Base-by-base conservation (phyloP, 2,329 filamentous ascomycete genomes). In the Fusarium armeniacum region DNA sequence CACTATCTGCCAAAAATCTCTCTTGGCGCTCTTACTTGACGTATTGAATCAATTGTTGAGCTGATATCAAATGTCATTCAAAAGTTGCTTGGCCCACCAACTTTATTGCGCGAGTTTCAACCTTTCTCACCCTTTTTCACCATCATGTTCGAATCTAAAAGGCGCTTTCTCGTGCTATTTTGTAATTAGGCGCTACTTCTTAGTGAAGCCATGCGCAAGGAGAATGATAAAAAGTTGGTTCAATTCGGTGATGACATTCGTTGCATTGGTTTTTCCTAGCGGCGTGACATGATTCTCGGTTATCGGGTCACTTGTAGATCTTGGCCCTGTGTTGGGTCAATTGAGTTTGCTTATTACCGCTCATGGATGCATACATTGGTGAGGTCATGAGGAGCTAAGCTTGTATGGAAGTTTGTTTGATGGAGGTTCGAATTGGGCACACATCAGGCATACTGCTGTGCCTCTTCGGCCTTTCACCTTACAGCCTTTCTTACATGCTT, bases 121-220 rank as follows among this genome's bases (percentile, higher is more conserved):
- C 30, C 22, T 38, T 43, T 41, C 45, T 44, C 44, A 43, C 36
- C 44, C 26, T 36, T 38, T 66, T 57, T 50, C 49, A 70, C 58
- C 38, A 57, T 24, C 47, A 50, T 67, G 57, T 45, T 65, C 59
- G 57, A 74, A 75, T 74, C 69, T 75, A 69, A 75, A 68, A 75
- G 65, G 70, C 72, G 73, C 70, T 68, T 54, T 67, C 30, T 54
- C 44, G 69, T 71, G 72, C 64, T 75, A 49, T 75, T 69, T 73
- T 75, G 70, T 75, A 75, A 73, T 75, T 72, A 73, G 68, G 68
- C 72, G 73, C 67, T 64, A 46, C 60, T 57, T 71, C 57, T 62
- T 66, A 64, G 33, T 46, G 52, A 71, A 69, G 67, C 68, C 62
- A 67, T 63, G 51, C 59, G 70, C 59, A 74, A 62, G 51, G 59